Conservation (phyloP, 2,329 filamentous ascomycete species). For the Ophiostoma sp. region DNA sequence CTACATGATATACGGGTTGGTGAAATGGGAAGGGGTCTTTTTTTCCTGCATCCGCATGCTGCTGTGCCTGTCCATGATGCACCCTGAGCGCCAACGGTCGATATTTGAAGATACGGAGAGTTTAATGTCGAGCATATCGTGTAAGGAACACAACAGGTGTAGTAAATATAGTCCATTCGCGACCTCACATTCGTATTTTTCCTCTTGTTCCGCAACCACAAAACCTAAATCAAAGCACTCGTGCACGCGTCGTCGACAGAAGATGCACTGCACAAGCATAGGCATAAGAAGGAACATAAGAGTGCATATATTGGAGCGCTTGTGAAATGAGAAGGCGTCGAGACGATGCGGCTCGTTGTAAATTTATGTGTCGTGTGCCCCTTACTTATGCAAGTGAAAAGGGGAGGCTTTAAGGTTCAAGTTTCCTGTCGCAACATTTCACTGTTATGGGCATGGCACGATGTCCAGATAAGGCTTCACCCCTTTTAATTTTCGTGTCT, state of each 20-base stretch:
- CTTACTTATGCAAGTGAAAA: conserved; percentile 5
- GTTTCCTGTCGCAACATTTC: background rate
- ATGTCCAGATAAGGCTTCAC: background rate
- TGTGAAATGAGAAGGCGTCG: background rate
- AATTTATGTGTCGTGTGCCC: background rate
- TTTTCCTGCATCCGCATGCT: background rate
- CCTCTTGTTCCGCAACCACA: background rate
- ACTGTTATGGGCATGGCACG: background rate
- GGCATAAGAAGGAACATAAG: background rate
- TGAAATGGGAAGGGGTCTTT: no score
- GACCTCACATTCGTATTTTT: background rate
- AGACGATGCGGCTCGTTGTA: no score
- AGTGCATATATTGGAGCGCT: background rate
- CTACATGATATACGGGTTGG: background rate
- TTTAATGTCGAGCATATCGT: background rate
- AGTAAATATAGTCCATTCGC: background rate
- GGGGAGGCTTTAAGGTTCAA: background rate
- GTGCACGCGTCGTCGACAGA: background rate
- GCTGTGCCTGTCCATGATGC: background rate
- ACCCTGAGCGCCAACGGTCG: background rate
- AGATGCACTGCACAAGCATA: background rate
- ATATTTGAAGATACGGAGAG: background rate
- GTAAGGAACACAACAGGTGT: background rate
- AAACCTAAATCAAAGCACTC: background rate
- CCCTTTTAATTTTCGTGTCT: background rate